A percentile compares a stretch with the other conserved stretches of the same genome.
These are phyloP conservation scores for Talaromyces borbonicus DNA, from an alignment of 495 filamentous ascomycete species.

Conservation along the genomic window DNA sequence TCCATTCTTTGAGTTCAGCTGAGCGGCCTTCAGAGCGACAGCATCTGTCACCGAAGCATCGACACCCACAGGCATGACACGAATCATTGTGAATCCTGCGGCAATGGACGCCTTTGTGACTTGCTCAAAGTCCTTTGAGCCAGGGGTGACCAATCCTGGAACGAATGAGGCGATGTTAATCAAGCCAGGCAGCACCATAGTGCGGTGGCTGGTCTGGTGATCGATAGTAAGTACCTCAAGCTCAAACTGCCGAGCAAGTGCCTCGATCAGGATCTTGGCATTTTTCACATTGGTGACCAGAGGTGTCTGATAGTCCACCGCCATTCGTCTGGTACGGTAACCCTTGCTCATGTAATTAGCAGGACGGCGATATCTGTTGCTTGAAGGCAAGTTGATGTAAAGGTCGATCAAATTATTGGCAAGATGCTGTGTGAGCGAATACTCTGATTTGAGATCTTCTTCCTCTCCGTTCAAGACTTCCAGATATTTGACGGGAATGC, in stretches of 20 bases:
- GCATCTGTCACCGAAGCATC: constrained; percentile 66
- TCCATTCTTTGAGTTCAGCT: constrained; percentile 57
- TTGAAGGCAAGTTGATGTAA: constrained; percentile 98
- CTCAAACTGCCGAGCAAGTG: constrained; percentile 78
- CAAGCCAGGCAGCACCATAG: constrained; percentile 63
- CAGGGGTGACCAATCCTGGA: constrained; percentile 54
- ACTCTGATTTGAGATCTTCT: constrained; percentile 85
- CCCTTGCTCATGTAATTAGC: constrained; percentile 98
- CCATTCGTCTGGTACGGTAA: constrained; percentile 92
- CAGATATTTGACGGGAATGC: constrained; percentile 80
- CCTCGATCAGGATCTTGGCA: constrained; percentile 92
- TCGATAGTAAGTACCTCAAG: constrained; percentile 73
- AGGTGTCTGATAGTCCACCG: constrained; percentile 96
- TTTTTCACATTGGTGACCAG: constrained; percentile 99
- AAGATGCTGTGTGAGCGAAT: constrained; percentile 89
- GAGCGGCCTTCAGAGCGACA: constrained; percentile 61
- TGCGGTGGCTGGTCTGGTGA: constrained; percentile 79
- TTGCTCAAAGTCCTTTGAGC: constrained; percentile 57
- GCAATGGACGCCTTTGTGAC: constrained; percentile 68
- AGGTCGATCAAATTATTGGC: constrained; percentile 96
- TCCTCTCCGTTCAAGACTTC: constrained; percentile 65
- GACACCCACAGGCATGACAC: constrained; percentile 69
- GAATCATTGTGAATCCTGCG: constrained; percentile 75
- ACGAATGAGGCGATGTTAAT: constrained; percentile 77
- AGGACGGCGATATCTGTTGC: constrained; percentile 87